These are phyloP conservation scores for Thermomucor indicae-seudaticae DNA, from an alignment of 371 early-diverging fungal genomes.

Conservation along the genomic window DNA sequence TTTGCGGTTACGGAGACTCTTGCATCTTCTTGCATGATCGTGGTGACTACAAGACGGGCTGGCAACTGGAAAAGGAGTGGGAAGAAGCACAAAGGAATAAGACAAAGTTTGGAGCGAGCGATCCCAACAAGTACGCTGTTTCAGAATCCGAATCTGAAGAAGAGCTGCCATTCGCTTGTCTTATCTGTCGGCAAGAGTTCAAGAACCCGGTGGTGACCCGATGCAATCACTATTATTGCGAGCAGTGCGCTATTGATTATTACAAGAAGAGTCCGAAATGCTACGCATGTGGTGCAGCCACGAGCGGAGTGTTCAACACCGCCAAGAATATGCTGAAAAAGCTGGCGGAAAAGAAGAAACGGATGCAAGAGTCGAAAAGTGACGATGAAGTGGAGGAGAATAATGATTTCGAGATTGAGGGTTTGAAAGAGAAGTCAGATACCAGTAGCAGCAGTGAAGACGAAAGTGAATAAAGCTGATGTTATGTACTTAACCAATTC, in stretches of 20 bases:
- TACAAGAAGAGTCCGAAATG: constrained; percentile 87
- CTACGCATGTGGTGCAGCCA: constrained; percentile 81
- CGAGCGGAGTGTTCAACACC: constrained; percentile 82
- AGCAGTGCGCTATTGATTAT: constrained; percentile 84
- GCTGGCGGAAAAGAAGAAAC: constrained; percentile 47
- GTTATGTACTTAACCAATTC: no score
- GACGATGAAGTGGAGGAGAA: constrained; percentile 30
- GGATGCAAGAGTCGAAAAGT: constrained; percentile 14
- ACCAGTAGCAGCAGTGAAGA: no score
- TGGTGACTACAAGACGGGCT: constrained; percentile 93
- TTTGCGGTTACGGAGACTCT: constrained; percentile 96
- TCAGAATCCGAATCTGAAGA: constrained; percentile 58
- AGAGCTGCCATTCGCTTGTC: constrained; percentile 89
- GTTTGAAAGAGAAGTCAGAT: constrained; percentile 16
- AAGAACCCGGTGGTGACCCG: constrained; percentile 86
- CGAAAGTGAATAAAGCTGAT: no score
- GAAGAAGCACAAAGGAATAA: constrained; percentile 77
- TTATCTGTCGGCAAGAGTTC: constrained; percentile 88
- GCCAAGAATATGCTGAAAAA: constrained; percentile 78
- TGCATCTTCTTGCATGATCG: constrained; percentile 98
- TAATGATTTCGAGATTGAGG: constrained; percentile 29
- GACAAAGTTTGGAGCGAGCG: constrained; percentile 39
- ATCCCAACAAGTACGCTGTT: constrained; percentile 49
- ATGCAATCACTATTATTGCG: constrained; percentile 95
- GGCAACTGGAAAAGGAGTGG: constrained; percentile 96